These are phyloP conservation scores for Sarcomyxa edulis DNA, from an alignment of 768 basidiomycete species.

Conservation along the genomic window DNA sequence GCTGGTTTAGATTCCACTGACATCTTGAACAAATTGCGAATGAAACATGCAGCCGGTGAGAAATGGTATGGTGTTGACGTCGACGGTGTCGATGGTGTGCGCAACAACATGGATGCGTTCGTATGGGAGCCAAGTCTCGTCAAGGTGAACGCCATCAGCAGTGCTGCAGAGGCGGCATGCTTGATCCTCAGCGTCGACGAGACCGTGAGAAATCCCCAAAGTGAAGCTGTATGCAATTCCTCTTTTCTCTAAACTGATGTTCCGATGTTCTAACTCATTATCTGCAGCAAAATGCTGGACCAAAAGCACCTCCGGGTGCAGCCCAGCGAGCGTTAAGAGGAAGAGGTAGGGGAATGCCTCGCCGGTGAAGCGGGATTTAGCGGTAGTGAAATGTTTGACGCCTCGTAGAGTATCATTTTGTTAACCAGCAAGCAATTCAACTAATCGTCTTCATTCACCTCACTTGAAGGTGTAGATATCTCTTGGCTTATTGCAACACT, in stretches of 20 bases:
- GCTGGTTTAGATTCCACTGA: slow-evolving; percentile 98
- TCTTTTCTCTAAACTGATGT: slow-evolving; percentile 2
- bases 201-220: slow-evolving; percentile 94
- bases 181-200: slow-evolving; percentile 95
- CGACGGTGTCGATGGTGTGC: slow-evolving; percentile 81
- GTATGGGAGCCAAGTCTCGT: slow-evolving; percentile 98
- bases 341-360: slow-evolving; percentile 76
- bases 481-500: too few relatives aligned
- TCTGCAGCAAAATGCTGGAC: slow-evolving; percentile 71
- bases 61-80: slow-evolving; percentile 95
- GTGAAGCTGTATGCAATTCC: slow-evolving; percentile 74
- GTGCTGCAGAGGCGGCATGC: slow-evolving; percentile 94
- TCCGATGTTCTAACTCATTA: slow-evolving; percentile 15
- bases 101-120: slow-evolving; percentile 95
- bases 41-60: slow-evolving; percentile 88
- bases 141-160: slow-evolving; percentile 92
- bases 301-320: slow-evolving; percentile 86
- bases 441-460: too few relatives aligned
- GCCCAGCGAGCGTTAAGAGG: slow-evolving; percentile 84
- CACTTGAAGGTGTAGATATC: too few relatives aligned
- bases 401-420: too few relatives aligned
- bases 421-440: slow-evolving; percentile 5
- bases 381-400: too few relatives aligned
- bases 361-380: slow-evolving; percentile 45
- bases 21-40: slow-evolving; percentile 93